These are phyloP conservation scores for Solanum stenotomum DNA, from an alignment of 257 asterid species.

Conservation along the genomic window DNA sequence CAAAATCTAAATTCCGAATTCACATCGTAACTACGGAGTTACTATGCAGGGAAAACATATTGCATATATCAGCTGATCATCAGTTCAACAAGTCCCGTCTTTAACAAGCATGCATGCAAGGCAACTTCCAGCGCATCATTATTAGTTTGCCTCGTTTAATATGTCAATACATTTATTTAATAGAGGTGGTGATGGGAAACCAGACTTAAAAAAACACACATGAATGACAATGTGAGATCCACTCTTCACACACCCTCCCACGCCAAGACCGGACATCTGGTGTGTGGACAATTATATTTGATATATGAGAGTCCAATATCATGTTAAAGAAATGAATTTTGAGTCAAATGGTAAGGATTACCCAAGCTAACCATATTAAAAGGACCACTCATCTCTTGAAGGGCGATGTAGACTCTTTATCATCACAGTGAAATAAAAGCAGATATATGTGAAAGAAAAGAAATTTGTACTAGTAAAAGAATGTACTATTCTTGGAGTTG, in stretches of 20 bases:
- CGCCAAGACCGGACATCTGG: background rate
- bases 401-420: background rate
- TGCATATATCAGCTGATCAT: conserved; percentile 3
- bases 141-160: background rate
- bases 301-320: background rate
- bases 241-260: background rate
- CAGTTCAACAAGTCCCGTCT: background rate
- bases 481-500: background rate
- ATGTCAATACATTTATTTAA: background rate
- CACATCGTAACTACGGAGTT: background rate
- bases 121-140: background rate
- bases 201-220: background rate
- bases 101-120: conserved; percentile 3
- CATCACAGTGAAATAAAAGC: background rate
- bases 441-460: background rate
- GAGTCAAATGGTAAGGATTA: rapidly evolving
- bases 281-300: background rate
- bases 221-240: background rate
- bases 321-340: background rate
- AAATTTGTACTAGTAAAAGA: background rate
- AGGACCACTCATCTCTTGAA: background rate
- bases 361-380: background rate
- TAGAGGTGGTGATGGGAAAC: background rate
- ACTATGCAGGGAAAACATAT: conserved; percentile 10
- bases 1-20: background rate